Conservation (phyloP, 1,284 basidiomycete genomes). For the Stygiomarasmius scandens region DNA sequence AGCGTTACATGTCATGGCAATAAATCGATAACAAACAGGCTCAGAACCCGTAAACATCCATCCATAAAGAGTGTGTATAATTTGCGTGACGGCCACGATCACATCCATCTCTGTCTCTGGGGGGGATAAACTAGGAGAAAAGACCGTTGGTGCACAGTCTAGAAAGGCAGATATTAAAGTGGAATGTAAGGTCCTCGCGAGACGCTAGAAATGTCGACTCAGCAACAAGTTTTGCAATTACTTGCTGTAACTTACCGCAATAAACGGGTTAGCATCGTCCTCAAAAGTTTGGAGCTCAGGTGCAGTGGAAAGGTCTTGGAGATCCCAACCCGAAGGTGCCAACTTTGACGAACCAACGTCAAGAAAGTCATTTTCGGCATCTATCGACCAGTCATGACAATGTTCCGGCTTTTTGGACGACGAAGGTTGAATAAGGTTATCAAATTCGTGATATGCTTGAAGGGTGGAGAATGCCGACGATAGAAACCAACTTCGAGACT, state of each 20-base stretch:
- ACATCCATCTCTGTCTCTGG: constrained; percentile 66
- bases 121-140: constrained; percentile 61
- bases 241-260: constrained; percentile 1
- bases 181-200: constrained; percentile 66
- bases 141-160: constrained; percentile 82
- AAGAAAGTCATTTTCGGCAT: not conserved
- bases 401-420: constrained; percentile 13
- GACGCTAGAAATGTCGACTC: constrained; percentile 31
- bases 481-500: constrained; percentile 50
- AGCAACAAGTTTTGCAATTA: not conserved
- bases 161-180: constrained; percentile 82
- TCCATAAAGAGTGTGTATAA: constrained; percentile 71
- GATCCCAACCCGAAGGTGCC: not conserved
- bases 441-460: constrained; percentile 53
- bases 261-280: constrained; percentile 1
- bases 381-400: constrained; percentile 29
- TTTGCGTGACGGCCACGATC: constrained; percentile 61
- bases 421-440: constrained; percentile 34
- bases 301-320: not conserved
- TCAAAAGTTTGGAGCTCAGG: not conserved
- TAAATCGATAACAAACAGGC: not conserved
- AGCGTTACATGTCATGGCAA: not conserved
- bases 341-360: not conserved
- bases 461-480: constrained; percentile 49
- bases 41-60: constrained; percentile 47